phyloP scores from a whole-genome alignment of 768 basidiomycete species.

The Tricholoma furcatifolium region DNA sequence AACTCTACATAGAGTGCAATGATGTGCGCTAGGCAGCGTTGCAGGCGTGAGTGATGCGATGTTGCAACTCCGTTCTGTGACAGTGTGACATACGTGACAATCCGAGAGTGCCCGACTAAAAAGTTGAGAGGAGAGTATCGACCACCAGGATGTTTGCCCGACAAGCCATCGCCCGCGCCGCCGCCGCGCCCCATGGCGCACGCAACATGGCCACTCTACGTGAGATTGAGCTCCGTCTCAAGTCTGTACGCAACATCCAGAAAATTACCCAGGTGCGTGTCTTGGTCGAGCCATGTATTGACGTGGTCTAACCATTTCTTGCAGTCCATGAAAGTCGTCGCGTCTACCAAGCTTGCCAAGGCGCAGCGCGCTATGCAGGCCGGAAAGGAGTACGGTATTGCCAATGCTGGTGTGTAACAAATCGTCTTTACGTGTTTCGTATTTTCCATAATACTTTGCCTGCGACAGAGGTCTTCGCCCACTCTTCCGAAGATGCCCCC shows the following conservation, averaged over 20 bases:
- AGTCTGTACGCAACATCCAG: slow-evolving; percentile 97
- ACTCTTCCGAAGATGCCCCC: slow-evolving; percentile 67
- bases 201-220: slow-evolving; percentile 97
- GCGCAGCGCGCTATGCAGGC: slow-evolving; percentile 91
- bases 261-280: slow-evolving; percentile 94
- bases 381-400: slow-evolving; percentile 90
- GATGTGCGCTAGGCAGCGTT: no score
- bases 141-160: slow-evolving; percentile 45
- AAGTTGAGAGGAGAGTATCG: slow-evolving; percentile 14
- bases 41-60: no score
- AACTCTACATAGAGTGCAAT: no score
- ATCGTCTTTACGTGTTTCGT: neutral
- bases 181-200: slow-evolving; percentile 49
- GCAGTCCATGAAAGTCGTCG: slow-evolving; percentile 99
- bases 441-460: neutral
- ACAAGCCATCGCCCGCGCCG: slow-evolving; percentile 41
- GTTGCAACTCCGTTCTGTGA: no score
- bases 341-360: slow-evolving; percentile 93
- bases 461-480: slow-evolving; percentile 86
- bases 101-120: slow-evolving; percentile 42
- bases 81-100: no score
- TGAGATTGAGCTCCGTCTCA: slow-evolving; percentile 93
- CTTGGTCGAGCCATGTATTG: slow-evolving; percentile 3
- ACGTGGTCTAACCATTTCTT: slow-evolving; percentile 10
- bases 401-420: slow-evolving; percentile 73